Evolutionary conservation across 768 basidiomycete genomes (phyloP).

Genomic region (Boletus rubroflammeus): DNA sequence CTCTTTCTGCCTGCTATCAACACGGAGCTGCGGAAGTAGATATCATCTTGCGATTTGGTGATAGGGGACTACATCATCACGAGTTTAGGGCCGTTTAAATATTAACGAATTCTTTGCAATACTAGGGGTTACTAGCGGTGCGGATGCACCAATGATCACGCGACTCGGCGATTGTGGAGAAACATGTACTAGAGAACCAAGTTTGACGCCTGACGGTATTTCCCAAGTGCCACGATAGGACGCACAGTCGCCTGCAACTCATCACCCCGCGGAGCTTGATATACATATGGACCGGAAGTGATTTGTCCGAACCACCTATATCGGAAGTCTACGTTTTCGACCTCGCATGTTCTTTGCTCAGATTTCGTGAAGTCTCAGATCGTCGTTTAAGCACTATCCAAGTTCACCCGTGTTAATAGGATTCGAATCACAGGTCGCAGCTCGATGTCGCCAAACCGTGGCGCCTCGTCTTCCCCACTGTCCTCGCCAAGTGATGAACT

Average conservation of each 20-base stretch:
- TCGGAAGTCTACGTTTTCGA: neutral
- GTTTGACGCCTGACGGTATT: neutral
- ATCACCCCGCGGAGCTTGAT: too few species aligned
- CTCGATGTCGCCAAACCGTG: too few species aligned
- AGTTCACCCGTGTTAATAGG: too few species aligned
- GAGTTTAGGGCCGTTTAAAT: neutral
- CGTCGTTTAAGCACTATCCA: neutral
- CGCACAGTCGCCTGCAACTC: too few species aligned
- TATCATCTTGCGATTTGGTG: neutral
- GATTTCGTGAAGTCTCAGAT: neutral
- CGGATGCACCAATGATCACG: neutral
- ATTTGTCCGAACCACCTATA: too few species aligned
- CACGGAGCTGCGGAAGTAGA: constrained; percentile 7
- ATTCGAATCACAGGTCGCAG: too few species aligned
- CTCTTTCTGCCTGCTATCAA: constrained; percentile 16
- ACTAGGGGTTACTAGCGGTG: neutral
- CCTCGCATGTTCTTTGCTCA: neutral
- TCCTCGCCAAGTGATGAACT: too few species aligned
- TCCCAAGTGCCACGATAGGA: too few species aligned
- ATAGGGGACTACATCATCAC: neutral
- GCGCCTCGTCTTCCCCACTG: too few species aligned
- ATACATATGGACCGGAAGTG: too few species aligned
- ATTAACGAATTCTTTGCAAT: neutral
- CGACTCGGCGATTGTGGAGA: neutral
- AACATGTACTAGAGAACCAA: too few species aligned